phyloP scores from a whole-genome alignment of 495 filamentous ascomycete genomes.

The Recurvomyces mirabilis region DNA sequence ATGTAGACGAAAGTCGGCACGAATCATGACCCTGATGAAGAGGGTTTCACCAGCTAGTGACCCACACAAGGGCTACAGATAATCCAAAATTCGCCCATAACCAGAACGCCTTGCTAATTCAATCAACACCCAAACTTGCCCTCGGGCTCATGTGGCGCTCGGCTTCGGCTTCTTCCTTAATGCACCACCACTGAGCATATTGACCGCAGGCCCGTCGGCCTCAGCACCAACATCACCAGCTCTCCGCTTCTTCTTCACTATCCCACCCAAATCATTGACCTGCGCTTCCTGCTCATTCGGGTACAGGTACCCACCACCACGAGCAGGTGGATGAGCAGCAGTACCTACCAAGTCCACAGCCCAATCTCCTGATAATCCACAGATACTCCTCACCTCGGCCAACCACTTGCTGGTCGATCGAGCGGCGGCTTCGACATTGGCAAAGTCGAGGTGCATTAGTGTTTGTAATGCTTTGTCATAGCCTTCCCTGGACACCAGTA shows the following conservation, averaged over 20 bases:
- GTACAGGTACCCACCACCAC: background rate
- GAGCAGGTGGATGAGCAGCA: background rate
- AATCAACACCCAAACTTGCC: background rate
- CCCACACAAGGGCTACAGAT: too few species aligned
- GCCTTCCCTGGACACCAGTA: conserved; percentile 14
- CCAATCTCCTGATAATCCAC: conserved; percentile 41
- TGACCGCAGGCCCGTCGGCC: conserved; percentile 8
- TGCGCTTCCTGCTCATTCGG: background rate
- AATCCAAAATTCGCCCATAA: too few species aligned
- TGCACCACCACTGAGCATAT: conserved; percentile 12
- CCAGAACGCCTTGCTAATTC: too few species aligned
- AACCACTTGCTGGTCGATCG: conserved; percentile 65
- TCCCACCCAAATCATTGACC: conserved; percentile 19
- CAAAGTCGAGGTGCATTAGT: conserved; percentile 77
- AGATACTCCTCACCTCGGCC: conserved; percentile 44
- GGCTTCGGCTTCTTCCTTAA: conserved; percentile 22
- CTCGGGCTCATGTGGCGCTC: background rate
- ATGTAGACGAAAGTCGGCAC: too few species aligned
- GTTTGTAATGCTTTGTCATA: conserved; percentile 71
- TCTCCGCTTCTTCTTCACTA: conserved; percentile 22
- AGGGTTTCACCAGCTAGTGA: too few species aligned
- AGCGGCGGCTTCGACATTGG: conserved; percentile 52
- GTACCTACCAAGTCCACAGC: conserved; percentile 43
- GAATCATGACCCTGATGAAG: too few species aligned
- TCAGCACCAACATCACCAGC: background rate